Conservation (phyloP, 768 basidiomycete species). For the Macrolepiota fuliginosa region DNA sequence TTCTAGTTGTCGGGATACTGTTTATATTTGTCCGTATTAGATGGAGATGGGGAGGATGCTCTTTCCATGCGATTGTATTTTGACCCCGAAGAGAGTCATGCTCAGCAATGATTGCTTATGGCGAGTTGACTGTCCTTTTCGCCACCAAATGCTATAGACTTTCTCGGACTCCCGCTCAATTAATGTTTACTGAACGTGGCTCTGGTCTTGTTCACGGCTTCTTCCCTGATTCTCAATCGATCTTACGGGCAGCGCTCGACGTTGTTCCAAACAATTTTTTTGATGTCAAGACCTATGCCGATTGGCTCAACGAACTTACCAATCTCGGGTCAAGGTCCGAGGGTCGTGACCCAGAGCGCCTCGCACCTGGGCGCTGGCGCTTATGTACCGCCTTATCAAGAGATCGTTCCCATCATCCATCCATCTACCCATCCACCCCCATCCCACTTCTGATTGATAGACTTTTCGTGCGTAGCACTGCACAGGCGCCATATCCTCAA, state of each 20-base stretch:
- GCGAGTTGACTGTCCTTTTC: neutral
- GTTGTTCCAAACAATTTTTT: neutral
- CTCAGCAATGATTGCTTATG: neutral
- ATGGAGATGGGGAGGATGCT: constrained; percentile 87
- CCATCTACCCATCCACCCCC: neutral
- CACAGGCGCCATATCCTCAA: neutral
- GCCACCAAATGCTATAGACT: neutral
- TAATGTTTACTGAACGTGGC: neutral
- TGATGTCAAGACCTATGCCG: neutral
- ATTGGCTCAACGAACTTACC: neutral
- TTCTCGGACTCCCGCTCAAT: neutral
- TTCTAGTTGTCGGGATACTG: neutral
- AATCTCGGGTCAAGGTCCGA: neutral
- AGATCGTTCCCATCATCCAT: neutral
- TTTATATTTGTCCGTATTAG: constrained; percentile 33
- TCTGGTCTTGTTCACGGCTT: neutral
- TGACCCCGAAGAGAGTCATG: neutral
- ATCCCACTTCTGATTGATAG: neutral
- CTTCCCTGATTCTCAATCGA: neutral
- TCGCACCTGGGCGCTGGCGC: neutral
- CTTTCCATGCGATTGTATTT: constrained; percentile 68
- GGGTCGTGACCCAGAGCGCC: neutral
- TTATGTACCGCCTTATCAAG: neutral
- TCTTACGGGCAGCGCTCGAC: neutral
- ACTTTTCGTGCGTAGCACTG: neutral